A percentile compares a stretch with the other conserved stretches of the same genome.
Evolutionary conservation across 768 basidiomycete genomes (phyloP).

Genomic region (Amanita rimosa): DNA sequence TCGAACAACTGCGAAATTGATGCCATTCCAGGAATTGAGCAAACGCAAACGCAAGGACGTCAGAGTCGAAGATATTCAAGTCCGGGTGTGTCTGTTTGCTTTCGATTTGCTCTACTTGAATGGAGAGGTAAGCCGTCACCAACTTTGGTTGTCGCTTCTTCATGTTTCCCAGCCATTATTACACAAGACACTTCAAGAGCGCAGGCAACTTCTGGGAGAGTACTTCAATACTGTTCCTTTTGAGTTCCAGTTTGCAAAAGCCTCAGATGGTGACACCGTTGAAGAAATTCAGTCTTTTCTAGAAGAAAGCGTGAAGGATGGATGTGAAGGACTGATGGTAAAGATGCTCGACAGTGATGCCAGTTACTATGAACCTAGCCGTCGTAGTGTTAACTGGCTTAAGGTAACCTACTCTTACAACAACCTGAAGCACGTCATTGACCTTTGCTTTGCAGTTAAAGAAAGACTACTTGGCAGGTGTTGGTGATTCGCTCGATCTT

Average conservation of each 20-base stretch:
- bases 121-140: slow-evolving; percentile 63
- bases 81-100: slow-evolving; percentile 91
- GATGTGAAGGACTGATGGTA: slow-evolving; percentile 98
- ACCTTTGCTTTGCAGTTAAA: slow-evolving; percentile 56
- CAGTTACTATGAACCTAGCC: slow-evolving; percentile 91
- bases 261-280: slow-evolving; percentile 77
- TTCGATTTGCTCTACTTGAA: slow-evolving; percentile 97
- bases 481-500: slow-evolving; percentile 94
- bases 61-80: slow-evolving; percentile 94
- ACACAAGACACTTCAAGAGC: slow-evolving; percentile 59
- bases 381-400: slow-evolving; percentile 94
- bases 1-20: slow-evolving; percentile 65
- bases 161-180: slow-evolving; percentile 57
- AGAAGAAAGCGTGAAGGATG: slow-evolving; percentile 95
- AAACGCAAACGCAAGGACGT: slow-evolving; percentile 95
- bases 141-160: not conserved
- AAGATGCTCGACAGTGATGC: slow-evolving; percentile 94
- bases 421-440: not conserved
- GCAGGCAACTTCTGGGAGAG: slow-evolving; percentile 64
- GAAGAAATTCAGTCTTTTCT: slow-evolving; percentile 94
- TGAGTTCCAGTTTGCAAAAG: slow-evolving; percentile 90
- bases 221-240: slow-evolving; percentile 77
- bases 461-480: slow-evolving; percentile 94
- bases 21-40: slow-evolving; percentile 98
- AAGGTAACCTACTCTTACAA: slow-evolving; percentile 47